phyloP scores from a whole-genome alignment of 768 basidiomycete genomes.

The Ephemerocybe angulata region DNA sequence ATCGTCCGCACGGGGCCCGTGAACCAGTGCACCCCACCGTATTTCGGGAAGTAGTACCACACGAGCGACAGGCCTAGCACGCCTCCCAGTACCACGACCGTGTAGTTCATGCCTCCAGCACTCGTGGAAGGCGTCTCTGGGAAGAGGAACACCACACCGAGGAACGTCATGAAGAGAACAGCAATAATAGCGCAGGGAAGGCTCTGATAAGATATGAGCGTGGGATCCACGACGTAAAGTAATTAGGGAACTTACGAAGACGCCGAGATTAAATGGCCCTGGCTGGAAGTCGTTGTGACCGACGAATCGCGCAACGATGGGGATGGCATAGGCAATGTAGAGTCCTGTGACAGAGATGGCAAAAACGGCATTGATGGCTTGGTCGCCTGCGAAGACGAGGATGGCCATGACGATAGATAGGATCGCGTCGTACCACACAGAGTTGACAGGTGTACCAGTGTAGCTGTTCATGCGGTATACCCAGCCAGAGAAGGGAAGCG shows the following conservation, averaged over 20 bases:
- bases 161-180: conserved; percentile 65
- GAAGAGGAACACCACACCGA: conserved; percentile 62
- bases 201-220: conserved; percentile 37
- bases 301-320: conserved; percentile 48
- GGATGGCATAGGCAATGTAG: conserved; percentile 52
- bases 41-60: conserved; percentile 71
- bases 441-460: conserved; percentile 57
- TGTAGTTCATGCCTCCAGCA: conserved; percentile 65
- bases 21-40: conserved; percentile 77
- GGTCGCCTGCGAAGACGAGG: conserved; percentile 55
- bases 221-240: background rate
- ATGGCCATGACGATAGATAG: conserved; percentile 50
- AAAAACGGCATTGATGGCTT: conserved; percentile 61
- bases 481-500: conserved; percentile 59
- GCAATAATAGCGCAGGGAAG: conserved; percentile 54
- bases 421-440: conserved; percentile 50
- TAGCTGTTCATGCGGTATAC: conserved; percentile 55
- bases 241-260: conserved; percentile 18
- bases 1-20: conserved; percentile 56
- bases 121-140: conserved; percentile 51
- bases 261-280: conserved; percentile 54
- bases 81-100: conserved; percentile 63
- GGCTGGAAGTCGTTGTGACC: conserved; percentile 48
- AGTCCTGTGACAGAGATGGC: conserved; percentile 40
- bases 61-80: conserved; percentile 53